Conservation (phyloP, 2,329 filamentous ascomycete genomes). For the Hypoxylon sp. region DNA sequence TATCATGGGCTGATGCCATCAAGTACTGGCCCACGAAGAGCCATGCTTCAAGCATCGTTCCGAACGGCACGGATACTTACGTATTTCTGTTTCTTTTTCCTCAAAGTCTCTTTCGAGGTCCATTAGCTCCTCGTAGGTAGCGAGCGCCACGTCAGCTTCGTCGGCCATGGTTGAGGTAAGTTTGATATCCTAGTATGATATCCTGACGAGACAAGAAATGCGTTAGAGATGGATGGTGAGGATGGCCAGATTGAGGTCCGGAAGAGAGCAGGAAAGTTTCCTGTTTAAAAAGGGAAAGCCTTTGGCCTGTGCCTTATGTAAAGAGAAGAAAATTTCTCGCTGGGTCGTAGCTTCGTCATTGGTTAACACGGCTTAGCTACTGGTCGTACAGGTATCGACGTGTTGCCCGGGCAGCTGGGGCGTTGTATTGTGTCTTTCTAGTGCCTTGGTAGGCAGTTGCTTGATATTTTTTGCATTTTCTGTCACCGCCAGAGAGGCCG, state of each 20-base stretch:
- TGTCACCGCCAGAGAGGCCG: background rate
- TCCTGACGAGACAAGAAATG: too few relatives aligned
- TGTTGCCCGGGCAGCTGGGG: too few relatives aligned
- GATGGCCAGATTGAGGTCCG: background rate
- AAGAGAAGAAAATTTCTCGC: slow-evolving; percentile 11
- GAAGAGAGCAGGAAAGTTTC: too few relatives aligned
- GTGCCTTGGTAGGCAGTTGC: background rate
- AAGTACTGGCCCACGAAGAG: too few relatives aligned
- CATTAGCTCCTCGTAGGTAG: slow-evolving; percentile 79
- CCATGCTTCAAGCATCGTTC: background rate
- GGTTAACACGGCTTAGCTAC: too few relatives aligned
- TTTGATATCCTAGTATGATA: too few relatives aligned
- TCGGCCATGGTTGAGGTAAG: slow-evolving; percentile 32
- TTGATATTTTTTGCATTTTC: background rate
- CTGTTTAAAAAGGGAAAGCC: too few relatives aligned
- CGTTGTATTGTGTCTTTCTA: background rate
- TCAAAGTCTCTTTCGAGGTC: slow-evolving; percentile 86
- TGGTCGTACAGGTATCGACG: too few relatives aligned
- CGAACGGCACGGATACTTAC: slow-evolving; percentile 61
- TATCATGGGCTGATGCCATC: slow-evolving; percentile 7
- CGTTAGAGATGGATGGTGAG: background rate
- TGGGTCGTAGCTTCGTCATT: too few relatives aligned
- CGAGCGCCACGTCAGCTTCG: slow-evolving; percentile 37
- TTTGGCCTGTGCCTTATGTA: too few relatives aligned
- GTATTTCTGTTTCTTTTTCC: slow-evolving; percentile 80